A percentile compares a stretch with the other conserved stretches of the same genome.
Conservation (phyloP, 345 rosid genomes). For the Citrus trifoliata region DNA sequence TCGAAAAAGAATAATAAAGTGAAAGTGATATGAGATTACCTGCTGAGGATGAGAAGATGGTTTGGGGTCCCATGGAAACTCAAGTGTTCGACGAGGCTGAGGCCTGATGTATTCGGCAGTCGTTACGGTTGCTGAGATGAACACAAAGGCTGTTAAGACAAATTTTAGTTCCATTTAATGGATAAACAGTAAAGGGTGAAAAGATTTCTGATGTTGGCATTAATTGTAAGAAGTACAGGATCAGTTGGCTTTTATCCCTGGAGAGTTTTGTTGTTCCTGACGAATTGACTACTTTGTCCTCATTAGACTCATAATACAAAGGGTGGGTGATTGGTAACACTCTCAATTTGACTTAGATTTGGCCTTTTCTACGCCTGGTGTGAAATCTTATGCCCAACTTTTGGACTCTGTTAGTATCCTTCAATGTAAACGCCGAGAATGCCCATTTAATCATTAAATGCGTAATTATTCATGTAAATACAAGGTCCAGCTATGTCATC, state of each 20-base stretch:
- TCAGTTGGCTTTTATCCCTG: not conserved
- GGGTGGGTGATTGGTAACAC: not conserved
- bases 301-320: not conserved
- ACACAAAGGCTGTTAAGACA: constrained; percentile 14
- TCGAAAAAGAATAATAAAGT: not conserved
- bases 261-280: not conserved
- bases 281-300: not conserved
- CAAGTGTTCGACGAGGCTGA: constrained; percentile 65
- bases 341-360: not conserved
- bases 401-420: not conserved
- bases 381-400: not conserved
- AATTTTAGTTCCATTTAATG: constrained; percentile 22
- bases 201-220: not conserved
- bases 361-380: not conserved
- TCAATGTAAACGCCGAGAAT: too few relatives aligned
- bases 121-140: constrained; percentile 33
- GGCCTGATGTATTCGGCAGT: constrained; percentile 62
- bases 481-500: too few relatives aligned
- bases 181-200: not conserved
- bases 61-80: constrained; percentile 56
- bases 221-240: not conserved
- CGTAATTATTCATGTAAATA: too few relatives aligned
- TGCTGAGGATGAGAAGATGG: constrained; percentile 64
- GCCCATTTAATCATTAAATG: too few relatives aligned
- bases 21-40: constrained; percentile 31